Conservation (phyloP, 2,329 filamentous ascomycete genomes). For the Aureobasidium uvarum region DNA sequence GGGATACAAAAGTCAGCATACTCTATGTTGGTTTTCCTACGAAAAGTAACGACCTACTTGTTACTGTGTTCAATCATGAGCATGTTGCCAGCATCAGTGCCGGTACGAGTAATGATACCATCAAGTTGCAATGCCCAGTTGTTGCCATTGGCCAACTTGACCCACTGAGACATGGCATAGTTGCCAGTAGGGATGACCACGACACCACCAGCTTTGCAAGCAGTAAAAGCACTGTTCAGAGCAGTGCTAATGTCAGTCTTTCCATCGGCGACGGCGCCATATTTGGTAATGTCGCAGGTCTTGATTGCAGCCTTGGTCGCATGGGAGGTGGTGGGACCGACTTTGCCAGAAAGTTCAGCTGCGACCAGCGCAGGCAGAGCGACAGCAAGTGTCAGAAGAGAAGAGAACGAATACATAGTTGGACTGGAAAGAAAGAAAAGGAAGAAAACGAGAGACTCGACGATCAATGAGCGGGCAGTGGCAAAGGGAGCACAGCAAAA, state of each 20-base stretch:
- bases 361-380: slow-evolving; percentile 35
- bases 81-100: slow-evolving; percentile 54
- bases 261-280: slow-evolving; percentile 53
- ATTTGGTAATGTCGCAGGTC: slow-evolving; percentile 54
- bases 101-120: slow-evolving; percentile 54
- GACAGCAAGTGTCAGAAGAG: slow-evolving; percentile 31
- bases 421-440: neutral
- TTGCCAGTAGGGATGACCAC: slow-evolving; percentile 52
- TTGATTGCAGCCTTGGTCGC: slow-evolving; percentile 49
- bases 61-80: slow-evolving; percentile 49
- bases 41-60: neutral
- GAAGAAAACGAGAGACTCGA: slow-evolving; percentile 8
- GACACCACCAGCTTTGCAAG: slow-evolving; percentile 52
- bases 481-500: neutral
- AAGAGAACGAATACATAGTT: slow-evolving; percentile 16
- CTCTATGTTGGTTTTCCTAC: neutral
- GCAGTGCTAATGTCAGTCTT: slow-evolving; percentile 53
- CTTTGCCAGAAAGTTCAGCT: slow-evolving; percentile 42
- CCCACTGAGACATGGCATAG: slow-evolving; percentile 53
- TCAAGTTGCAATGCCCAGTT: slow-evolving; percentile 55
- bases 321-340: slow-evolving; percentile 48
- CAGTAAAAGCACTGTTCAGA: slow-evolving; percentile 50
- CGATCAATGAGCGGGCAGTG: neutral
- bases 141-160: slow-evolving; percentile 48
- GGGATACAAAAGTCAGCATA: slow-evolving; percentile 35